phyloP scores from a whole-genome alignment of 2,329 filamentous ascomycete genomes.

The Colletotrichum nymphaeae region DNA sequence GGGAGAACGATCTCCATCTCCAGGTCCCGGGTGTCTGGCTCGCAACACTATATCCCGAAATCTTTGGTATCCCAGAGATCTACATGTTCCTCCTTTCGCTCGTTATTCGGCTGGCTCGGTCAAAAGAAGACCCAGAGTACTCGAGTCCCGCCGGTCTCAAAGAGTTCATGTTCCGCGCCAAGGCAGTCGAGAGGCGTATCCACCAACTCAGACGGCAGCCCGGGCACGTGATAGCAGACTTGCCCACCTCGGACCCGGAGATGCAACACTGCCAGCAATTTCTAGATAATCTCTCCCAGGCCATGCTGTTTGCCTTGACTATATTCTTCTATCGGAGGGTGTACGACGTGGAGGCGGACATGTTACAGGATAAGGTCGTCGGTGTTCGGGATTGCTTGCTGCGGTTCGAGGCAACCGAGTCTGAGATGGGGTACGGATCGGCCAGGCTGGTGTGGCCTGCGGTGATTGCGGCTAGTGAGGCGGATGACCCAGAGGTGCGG shows the following conservation, averaged over 20 bases:
- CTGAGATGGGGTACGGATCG: slow-evolving; percentile 40
- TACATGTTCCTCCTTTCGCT: slow-evolving; percentile 47
- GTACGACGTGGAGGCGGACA: slow-evolving; percentile 44
- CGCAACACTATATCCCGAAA: slow-evolving; percentile 52
- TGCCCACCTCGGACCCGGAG: neutral
- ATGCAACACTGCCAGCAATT: neutral
- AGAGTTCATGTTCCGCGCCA: neutral
- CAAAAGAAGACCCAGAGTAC: neutral
- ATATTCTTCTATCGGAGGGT: neutral
- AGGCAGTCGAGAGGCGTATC: neutral
- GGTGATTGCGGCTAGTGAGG: slow-evolving; percentile 51
- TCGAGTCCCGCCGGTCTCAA: neutral
- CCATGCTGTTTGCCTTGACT: neutral
- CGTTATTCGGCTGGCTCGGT: slow-evolving; percentile 23
- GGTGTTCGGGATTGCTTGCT: slow-evolving; percentile 46
- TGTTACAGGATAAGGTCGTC: slow-evolving; percentile 48
- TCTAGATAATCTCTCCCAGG: neutral
- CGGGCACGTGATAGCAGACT: neutral
- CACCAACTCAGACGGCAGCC: neutral
- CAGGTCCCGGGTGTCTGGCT: slow-evolving; percentile 48
- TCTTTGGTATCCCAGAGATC: slow-evolving; percentile 52
- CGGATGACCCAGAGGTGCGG: slow-evolving; percentile 44
- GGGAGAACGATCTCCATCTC: slow-evolving; percentile 53
- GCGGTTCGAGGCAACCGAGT: slow-evolving; percentile 40
- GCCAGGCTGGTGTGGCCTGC: slow-evolving; percentile 51